Conservation (phyloP, 2,329 filamentous ascomycete species). For the Cladophialophora immunda region DNA sequence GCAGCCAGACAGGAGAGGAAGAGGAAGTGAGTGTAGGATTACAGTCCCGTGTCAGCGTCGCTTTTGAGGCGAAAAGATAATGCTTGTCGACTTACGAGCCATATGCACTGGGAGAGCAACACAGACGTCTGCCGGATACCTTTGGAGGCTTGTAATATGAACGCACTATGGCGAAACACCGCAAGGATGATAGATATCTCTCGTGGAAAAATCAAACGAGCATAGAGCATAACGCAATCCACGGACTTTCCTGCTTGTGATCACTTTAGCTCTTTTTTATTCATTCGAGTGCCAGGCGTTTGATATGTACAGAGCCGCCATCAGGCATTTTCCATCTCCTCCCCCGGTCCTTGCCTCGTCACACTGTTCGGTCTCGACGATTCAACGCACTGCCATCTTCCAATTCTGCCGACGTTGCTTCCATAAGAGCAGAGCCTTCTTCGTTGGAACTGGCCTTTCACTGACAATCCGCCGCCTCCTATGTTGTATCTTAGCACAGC, state of each 20-base stretch:
- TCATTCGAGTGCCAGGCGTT: slow-evolving; percentile 10
- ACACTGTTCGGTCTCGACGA: background rate
- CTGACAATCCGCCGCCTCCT: background rate
- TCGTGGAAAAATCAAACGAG: background rate
- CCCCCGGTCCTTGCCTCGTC: background rate
- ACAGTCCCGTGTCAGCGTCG: background rate
- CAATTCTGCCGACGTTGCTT: background rate
- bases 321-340: background rate
- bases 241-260: background rate
- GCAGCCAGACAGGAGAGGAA: slow-evolving; percentile 18
- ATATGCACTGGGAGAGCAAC: background rate
- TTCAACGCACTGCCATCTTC: background rate
- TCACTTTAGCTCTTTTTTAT: background rate
- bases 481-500: background rate
- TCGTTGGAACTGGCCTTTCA: background rate
- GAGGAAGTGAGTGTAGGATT: slow-evolving; percentile 15
- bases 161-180: background rate
- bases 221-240: background rate
- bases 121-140: background rate
- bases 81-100: background rate
- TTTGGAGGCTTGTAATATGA: background rate
- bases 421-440: background rate
- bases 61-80: background rate
- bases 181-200: background rate
- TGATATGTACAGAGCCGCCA: slow-evolving; percentile 18